Evolutionary conservation across 345 rosid genomes (phyloP).

Genomic region (Excoecaria agallocha): DNA sequence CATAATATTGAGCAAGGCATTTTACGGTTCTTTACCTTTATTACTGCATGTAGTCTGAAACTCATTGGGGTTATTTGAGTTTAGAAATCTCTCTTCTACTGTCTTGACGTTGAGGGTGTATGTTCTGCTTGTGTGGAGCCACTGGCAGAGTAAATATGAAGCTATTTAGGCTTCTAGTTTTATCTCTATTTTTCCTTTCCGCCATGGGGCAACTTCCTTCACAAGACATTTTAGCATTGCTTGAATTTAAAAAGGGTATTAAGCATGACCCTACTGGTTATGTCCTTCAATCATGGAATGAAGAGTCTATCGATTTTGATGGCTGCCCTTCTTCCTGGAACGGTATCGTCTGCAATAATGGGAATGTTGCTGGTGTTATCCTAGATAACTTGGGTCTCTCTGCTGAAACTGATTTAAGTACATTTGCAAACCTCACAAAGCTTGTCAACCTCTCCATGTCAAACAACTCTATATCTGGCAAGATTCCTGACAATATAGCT

Average conservation of each 20-base stretch:
- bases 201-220: constrained; percentile 93
- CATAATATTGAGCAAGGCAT: constrained; percentile 4
- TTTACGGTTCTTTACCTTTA: constrained; percentile 9
- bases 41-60: constrained; percentile 18
- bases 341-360: constrained; percentile 88
- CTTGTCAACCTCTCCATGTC: constrained; percentile 89
- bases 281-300: constrained; percentile 91
- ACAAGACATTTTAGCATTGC: constrained; percentile 90
- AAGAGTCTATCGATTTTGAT: constrained; percentile 87
- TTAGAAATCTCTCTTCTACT: constrained; percentile 11
- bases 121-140: constrained; percentile 12
- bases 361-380: constrained; percentile 83
- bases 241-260: constrained; percentile 89
- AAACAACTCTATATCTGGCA: constrained; percentile 77
- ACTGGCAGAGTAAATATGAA: constrained; percentile 35
- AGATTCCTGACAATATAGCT: constrained; percentile 61
- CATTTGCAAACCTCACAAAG: constrained; percentile 77
- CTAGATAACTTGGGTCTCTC: constrained; percentile 75
- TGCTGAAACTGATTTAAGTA: constrained; percentile 73
- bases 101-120: constrained; percentile 9
- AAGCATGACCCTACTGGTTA: constrained; percentile 96
- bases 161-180: constrained; percentile 43
- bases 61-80: constrained; percentile 23
- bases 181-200: constrained; percentile 44
- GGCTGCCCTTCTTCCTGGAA: constrained; percentile 99